Conservation (phyloP, 257 asterid species). For the Ilex aquifolium region DNA sequence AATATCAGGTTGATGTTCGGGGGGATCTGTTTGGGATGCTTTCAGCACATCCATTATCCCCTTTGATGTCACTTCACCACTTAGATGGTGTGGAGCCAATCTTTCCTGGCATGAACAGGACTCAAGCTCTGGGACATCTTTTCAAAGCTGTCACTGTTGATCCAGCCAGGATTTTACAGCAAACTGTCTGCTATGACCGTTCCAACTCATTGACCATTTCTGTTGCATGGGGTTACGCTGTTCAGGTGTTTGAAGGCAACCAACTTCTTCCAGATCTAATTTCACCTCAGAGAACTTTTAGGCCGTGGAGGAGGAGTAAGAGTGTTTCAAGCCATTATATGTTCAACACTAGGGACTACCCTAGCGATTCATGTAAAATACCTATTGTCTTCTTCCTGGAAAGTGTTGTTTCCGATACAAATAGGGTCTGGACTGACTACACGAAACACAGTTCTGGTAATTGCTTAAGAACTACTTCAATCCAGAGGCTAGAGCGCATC, state of each 20-base stretch:
- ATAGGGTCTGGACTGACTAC: slow-evolving; percentile 45
- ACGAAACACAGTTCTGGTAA: slow-evolving; percentile 17
- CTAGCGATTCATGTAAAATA: slow-evolving; percentile 53
- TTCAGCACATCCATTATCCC: slow-evolving; percentile 71
- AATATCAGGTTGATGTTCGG: slow-evolving; percentile 66
- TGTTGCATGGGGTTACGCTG: slow-evolving; percentile 74
- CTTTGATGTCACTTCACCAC: slow-evolving; percentile 69
- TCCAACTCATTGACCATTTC: slow-evolving; percentile 54
- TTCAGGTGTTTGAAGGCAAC: slow-evolving; percentile 63
- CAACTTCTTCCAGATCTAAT: slow-evolving; percentile 60
- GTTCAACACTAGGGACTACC: slow-evolving; percentile 55
- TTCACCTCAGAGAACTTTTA: slow-evolving; percentile 52
- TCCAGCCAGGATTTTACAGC: slow-evolving; percentile 65
- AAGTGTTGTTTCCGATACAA: slow-evolving; percentile 25
- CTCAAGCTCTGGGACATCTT: slow-evolving; percentile 52
- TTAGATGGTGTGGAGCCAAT: slow-evolving; percentile 69
- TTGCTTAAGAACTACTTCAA: slow-evolving; percentile 32
- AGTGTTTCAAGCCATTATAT: slow-evolving; percentile 44
- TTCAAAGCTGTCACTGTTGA: slow-evolving; percentile 50
- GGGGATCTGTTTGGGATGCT: slow-evolving; percentile 71
- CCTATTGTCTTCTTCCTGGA: slow-evolving; percentile 53
- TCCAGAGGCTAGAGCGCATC: slow-evolving; percentile 37
- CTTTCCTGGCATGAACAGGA: slow-evolving; percentile 59
- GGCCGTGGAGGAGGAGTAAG: slow-evolving; percentile 70
- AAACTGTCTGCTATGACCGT: slow-evolving; percentile 65